Evolutionary conservation across 1,139 yeast genomes (phyloP).

Genomic region (Zygotorulaspora mrakii): DNA sequence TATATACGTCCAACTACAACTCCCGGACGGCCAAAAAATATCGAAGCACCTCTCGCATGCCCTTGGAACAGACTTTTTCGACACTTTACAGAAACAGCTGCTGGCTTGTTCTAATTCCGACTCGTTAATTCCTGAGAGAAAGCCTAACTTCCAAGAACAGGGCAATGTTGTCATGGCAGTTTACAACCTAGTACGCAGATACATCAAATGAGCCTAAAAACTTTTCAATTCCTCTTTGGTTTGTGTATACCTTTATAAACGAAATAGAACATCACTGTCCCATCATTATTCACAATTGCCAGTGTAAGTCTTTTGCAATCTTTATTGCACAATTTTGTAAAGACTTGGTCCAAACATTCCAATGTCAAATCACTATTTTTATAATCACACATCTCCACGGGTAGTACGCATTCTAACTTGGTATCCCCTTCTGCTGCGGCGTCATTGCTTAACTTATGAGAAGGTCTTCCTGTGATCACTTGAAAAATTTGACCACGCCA

Average conservation of each 20-base stretch:
- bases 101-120: conserved; percentile 6
- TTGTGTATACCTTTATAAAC: conserved; percentile 60
- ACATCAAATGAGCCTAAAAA: conserved; percentile 5
- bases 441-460: conserved; percentile 35
- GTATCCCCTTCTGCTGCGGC: conserved; percentile 20
- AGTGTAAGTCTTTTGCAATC: conserved; percentile 42
- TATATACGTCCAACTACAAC: conserved; percentile 26
- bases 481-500: conserved; percentile 19
- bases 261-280: conserved; percentile 64
- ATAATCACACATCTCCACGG: conserved; percentile 32
- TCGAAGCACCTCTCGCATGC: conserved; percentile 17
- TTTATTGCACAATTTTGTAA: conserved; percentile 25
- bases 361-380: conserved; percentile 36
- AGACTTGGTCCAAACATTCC: conserved; percentile 31
- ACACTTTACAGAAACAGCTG: conserved; percentile 8
- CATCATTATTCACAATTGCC: conserved; percentile 59
- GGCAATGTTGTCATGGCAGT: conserved; percentile 26
- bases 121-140: conserved; percentile 10
- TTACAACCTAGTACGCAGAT: conserved; percentile 14
- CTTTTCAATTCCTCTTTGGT: conserved; percentile 47
- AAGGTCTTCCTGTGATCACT: conserved; percentile 36
- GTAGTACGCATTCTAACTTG: conserved; percentile 33
- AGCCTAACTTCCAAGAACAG: conserved; percentile 25
- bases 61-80: conserved; percentile 15
- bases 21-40: conserved; percentile 27